Conservation (phyloP, 225 moss, liverwort and hornwort genomes). For the Marchantia polymorpha region DNA sequence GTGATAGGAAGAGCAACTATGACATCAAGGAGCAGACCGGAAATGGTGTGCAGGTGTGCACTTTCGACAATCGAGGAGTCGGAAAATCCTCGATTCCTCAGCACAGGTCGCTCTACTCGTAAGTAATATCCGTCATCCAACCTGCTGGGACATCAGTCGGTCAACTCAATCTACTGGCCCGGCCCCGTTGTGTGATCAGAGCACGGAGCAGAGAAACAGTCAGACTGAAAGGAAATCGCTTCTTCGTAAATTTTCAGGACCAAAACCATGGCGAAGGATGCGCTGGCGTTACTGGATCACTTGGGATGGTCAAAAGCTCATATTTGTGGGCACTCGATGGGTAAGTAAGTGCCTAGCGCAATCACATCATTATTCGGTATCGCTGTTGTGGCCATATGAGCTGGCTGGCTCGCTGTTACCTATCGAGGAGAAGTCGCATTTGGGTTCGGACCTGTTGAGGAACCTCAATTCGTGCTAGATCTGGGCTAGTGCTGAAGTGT, state of each 20-base stretch:
- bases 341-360: conserved; percentile 52
- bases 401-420: not conserved
- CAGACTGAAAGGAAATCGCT: no score
- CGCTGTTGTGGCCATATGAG: not conserved
- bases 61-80: conserved; percentile 89
- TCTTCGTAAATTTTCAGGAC: conserved; percentile 48
- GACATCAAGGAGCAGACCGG: conserved; percentile 30
- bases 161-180: no score
- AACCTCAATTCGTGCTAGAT: not conserved
- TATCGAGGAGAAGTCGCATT: not conserved
- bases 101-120: conserved; percentile 61
- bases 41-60: conserved; percentile 73
- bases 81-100: conserved; percentile 76
- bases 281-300: conserved; percentile 72
- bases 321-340: conserved; percentile 96
- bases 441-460: not conserved
- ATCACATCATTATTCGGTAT: not conserved
- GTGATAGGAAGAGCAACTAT: conserved; percentile 14
- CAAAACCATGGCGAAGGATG: conserved; percentile 78
- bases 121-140: conserved; percentile 4
- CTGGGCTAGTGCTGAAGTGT: no score
- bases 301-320: conserved; percentile 84
- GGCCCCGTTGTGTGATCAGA: no score
- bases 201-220: no score
- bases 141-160: not conserved